Conservation (phyloP, 768 basidiomycete species). For the Boletus rubroflammeus region DNA sequence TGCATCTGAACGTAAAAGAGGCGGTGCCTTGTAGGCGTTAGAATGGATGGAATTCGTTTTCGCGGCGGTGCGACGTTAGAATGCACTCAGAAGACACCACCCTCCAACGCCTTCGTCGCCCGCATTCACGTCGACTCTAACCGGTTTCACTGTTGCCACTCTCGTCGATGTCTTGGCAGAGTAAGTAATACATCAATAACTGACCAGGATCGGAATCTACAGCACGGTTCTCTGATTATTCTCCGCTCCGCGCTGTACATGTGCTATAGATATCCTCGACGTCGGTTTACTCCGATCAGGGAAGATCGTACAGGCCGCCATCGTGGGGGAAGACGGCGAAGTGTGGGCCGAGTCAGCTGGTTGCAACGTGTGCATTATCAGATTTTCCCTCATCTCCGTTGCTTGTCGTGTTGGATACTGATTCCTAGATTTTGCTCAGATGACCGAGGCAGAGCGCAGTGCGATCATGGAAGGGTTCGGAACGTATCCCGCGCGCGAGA, state of each 20-base stretch:
- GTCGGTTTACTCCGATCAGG: slow-evolving; percentile 70
- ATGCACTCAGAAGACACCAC: background rate
- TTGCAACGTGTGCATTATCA: slow-evolving; percentile 22
- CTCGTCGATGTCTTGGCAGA: slow-evolving; percentile 27
- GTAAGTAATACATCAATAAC: slow-evolving; percentile 12
- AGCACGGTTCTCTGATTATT: background rate
- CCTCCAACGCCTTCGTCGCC: background rate
- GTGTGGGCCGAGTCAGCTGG: slow-evolving; percentile 31
- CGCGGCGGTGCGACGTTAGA: background rate
- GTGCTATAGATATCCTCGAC: slow-evolving; percentile 73
- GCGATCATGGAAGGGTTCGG: slow-evolving; percentile 20
- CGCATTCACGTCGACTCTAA: background rate
- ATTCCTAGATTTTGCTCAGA: slow-evolving; percentile 10
- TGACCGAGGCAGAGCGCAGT: slow-evolving; percentile 19
- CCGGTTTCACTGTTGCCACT: background rate
- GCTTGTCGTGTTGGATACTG: background rate
- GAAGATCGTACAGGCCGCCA: slow-evolving; percentile 71
- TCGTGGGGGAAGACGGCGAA: slow-evolving; percentile 30
- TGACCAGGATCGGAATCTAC: background rate
- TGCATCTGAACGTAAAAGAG: background rate
- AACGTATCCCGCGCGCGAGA: slow-evolving; percentile 20
- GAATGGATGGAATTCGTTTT: background rate
- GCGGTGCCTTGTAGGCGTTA: slow-evolving; percentile 2
- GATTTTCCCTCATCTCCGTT: background rate
- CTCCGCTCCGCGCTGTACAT: background rate